Base-by-base conservation (phyloP, 2,329 filamentous ascomycete genomes). In the Penicillium sp. region DNA sequence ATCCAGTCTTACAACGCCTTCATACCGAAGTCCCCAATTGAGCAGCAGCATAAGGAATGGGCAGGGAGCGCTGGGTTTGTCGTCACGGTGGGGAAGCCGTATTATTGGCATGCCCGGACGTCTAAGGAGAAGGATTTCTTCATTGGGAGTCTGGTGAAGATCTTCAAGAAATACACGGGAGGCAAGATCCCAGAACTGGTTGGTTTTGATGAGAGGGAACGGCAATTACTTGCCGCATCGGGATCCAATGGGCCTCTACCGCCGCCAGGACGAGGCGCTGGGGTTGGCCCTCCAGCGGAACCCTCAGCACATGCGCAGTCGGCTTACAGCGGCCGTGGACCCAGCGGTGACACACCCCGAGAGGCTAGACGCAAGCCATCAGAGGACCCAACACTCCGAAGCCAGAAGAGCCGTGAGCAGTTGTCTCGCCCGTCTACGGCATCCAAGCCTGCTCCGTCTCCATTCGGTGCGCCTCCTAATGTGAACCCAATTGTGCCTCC, bases 121-220 rank as follows among this genome's bases (percentile, higher is more conserved):
- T 81, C 88, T 46, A 96, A 96, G 74, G 93, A 98, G 73, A 97
- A 96, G 77, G 92, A 95, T 67, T 97, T 97, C 73, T 98, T 98
- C 71, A 93, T 98, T 63, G 90, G 88, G 29, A 96, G 91, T 70
- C 74, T 97, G 60, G 83, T 97, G 65, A 98, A 97, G 72, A 96
- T 98, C 58, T 98, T 88, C 69, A 85, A 85, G 62, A 98, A 97
- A 72, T 98, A 97, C 67, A 97, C 93, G 0, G 88, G 89, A 25
- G 92, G 92, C 10, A 87, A 85, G 63, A 72, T 83, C 28, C 93
- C 93, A 2, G 81, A 87, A 50, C 77, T 98, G 44, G 75, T 81
- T 47, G 92, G 92, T 6, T 97, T 98, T 66, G 88, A 92, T 60
- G 78, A 82, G 44, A 81, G 80, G 52, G 90, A 96, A 72, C 76